Percentiles rank a stretch among this genome's conserved stretches.
Conservation (phyloP, 192 early-diverging fungal species). For the Backusella tuberculispora region DNA sequence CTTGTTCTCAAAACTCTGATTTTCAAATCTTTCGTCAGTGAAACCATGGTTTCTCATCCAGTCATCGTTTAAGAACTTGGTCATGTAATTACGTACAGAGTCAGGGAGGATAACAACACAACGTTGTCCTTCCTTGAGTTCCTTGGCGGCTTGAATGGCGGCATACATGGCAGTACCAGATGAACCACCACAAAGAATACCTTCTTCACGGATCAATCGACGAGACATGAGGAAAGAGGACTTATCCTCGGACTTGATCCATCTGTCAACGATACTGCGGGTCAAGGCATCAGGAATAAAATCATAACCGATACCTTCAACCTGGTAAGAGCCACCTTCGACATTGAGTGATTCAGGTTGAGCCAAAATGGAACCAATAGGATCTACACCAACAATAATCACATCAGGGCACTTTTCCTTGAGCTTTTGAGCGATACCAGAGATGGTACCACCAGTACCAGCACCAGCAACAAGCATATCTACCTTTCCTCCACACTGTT, state of each 20-base stretch:
- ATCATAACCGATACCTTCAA: constrained; percentile 99
- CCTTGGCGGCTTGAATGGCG: constrained; percentile 83
- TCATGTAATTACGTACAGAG: constrained; percentile 99
- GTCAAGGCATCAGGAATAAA: constrained; percentile 95
- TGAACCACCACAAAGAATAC: constrained; percentile 95
- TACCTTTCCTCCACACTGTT: constrained; percentile 84
- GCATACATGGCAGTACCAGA: constrained; percentile 92
- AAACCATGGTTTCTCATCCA: constrained; percentile 95
- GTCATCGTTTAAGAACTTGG: constrained; percentile 97
- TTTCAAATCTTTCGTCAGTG: constrained; percentile 75
- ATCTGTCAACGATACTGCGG: constrained; percentile 82
- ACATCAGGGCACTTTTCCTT: constrained; percentile 92
- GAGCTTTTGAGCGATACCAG: constrained; percentile 91
- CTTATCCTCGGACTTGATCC: constrained; percentile 98
- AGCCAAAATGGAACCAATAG: constrained; percentile 93
- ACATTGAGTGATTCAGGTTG: constrained; percentile 81
- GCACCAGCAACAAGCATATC: constrained; percentile 97
- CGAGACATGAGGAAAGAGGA: constrained; percentile 95
- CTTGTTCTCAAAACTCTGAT: constrained; percentile 67
- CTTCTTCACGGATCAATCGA: constrained; percentile 96
- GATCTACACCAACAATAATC: constrained; percentile 94
- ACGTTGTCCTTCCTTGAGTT: constrained; percentile 84
- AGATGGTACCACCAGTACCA: constrained; percentile 98
- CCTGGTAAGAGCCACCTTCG: constrained; percentile 74
- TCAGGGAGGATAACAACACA: constrained; percentile 96